Percentiles rank a stretch among this genome's conserved stretches.
These are phyloP conservation scores for Zasmidium citrigriseum DNA, from an alignment of 2,329 filamentous ascomycete species.

Conservation along the genomic window DNA sequence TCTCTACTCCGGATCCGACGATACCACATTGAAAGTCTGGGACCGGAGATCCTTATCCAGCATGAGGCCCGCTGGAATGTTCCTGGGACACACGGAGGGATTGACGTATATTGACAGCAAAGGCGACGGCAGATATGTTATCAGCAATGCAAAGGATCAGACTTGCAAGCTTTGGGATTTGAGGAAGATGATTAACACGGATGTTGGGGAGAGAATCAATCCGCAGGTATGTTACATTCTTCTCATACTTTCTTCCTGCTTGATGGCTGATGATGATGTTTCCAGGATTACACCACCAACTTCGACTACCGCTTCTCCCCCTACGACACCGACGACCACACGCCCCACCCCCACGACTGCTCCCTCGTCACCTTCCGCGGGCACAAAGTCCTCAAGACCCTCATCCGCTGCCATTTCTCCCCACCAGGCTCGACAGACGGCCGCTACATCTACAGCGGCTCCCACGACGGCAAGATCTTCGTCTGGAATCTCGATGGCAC, in stretches of 20 bases:
- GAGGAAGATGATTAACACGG: constrained; percentile 79
- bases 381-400: constrained; percentile 82
- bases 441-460: constrained; percentile 90
- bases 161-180: constrained; percentile 97
- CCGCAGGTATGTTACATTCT: constrained; percentile 37
- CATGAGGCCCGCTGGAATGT: constrained; percentile 64
- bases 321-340: constrained; percentile 67
- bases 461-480: constrained; percentile 84
- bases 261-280: neutral
- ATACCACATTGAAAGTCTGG: constrained; percentile 94
- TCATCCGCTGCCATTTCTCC: constrained; percentile 95
- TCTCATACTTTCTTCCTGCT: neutral
- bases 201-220: constrained; percentile 60
- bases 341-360: constrained; percentile 80
- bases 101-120: constrained; percentile 75
- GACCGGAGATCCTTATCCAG: constrained; percentile 73
- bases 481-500: constrained; percentile 95
- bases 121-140: constrained; percentile 83
- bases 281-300: constrained; percentile 56
- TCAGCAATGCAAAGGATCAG: constrained; percentile 95
- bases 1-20: constrained; percentile 92
- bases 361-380: constrained; percentile 91
- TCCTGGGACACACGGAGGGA: constrained; percentile 66
- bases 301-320: constrained; percentile 75
- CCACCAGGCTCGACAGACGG: constrained; percentile 83